Base-by-base conservation (phyloP, 176 grass and related monocot genomes). In the Cenchrus americanus region DNA sequence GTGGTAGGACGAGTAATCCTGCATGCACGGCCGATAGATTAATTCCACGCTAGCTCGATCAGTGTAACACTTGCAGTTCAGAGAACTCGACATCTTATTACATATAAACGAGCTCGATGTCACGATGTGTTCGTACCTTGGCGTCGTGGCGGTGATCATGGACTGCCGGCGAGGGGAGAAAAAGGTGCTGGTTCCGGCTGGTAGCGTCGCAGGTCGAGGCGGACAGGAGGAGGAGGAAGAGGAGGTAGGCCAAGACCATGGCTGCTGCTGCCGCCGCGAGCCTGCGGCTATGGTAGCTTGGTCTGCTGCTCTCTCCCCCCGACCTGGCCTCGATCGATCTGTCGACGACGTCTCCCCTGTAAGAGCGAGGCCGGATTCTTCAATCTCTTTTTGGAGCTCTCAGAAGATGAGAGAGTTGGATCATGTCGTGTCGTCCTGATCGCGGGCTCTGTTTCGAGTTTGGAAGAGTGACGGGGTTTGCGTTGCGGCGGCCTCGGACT, bases 181-280 rank as follows among this genome's bases (percentile, higher is more conserved):
- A n/a, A 71, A 85, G 43, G 30, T 18, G 63, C 18, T 54, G 77
- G 46, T 63, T 85, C 77, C 71, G 62, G 83, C 83, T 77, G 71
- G 76, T 85, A 71, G 83, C 78, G 1, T 19, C 7, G 71, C 77
- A 82, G 62, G 64, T 42, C 22, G 71, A 62, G 64, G 77, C 48
- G 47, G 81, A 74, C 41, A 84, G 77, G 54, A 80, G 82, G 62
- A 89, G 65, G 77, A 85, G 43, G 77, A 81, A 15, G 61, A 89
- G 54, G 64, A 89, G 71, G 64, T 71, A 81, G 55, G 32, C 71
- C 70, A 77, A 70, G 62, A 24, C 32, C 87, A 89, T 89, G 75
- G 67, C 59, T 72, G 47, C 65, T 51, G 65, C 61, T 15, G 11
- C 27, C 1, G 27, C 27, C 1, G 27, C 27, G 27, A 30, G 27